Evolutionary conservation across 192 early-diverging fungal species (phyloP).

Genomic region (Coemansia javaensis): DNA sequence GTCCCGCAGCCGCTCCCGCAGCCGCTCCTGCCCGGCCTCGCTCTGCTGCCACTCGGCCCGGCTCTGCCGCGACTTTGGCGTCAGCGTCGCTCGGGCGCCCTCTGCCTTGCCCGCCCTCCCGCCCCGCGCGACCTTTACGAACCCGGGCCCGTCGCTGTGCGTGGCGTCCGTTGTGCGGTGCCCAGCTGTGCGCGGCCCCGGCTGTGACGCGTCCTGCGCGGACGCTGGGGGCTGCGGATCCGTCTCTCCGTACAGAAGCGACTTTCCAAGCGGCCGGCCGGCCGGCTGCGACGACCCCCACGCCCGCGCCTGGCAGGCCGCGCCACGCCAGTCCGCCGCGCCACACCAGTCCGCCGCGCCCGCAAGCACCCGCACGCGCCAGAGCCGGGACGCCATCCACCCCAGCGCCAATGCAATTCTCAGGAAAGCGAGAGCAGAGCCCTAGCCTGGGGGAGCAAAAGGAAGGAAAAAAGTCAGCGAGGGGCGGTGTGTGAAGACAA

Average conservation of each 20-base stretch:
- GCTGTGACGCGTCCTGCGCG: background rate
- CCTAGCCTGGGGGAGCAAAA: too few species aligned
- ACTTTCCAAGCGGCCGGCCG: slow-evolving; percentile 2
- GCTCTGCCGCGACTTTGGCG: slow-evolving; percentile 8
- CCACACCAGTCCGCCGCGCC: too few species aligned
- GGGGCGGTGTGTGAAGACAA: too few species aligned
- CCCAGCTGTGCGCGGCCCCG: background rate
- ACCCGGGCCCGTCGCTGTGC: slow-evolving; percentile 1
- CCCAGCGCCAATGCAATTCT: too few species aligned
- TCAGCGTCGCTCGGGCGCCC: slow-evolving; percentile 12
- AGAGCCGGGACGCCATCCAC: too few species aligned
- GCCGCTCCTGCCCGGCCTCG: slow-evolving; percentile 3
- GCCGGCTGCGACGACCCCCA: background rate
- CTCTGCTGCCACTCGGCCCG: slow-evolving; percentile 21
- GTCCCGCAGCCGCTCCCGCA: slow-evolving; percentile 21
- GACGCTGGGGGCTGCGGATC: background rate
- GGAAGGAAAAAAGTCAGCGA: too few species aligned
- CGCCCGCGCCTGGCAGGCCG: too few species aligned
- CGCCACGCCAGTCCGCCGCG: too few species aligned
- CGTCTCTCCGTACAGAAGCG: background rate
- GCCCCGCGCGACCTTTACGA: slow-evolving; percentile 16
- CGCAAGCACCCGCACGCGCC: too few species aligned
- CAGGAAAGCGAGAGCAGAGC: too few species aligned
- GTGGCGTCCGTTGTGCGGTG: background rate
- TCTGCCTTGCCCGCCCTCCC: background rate